These are phyloP conservation scores for Silybum marianum DNA, from an alignment of 129 eudicot genomes.

Conservation along the genomic window DNA sequence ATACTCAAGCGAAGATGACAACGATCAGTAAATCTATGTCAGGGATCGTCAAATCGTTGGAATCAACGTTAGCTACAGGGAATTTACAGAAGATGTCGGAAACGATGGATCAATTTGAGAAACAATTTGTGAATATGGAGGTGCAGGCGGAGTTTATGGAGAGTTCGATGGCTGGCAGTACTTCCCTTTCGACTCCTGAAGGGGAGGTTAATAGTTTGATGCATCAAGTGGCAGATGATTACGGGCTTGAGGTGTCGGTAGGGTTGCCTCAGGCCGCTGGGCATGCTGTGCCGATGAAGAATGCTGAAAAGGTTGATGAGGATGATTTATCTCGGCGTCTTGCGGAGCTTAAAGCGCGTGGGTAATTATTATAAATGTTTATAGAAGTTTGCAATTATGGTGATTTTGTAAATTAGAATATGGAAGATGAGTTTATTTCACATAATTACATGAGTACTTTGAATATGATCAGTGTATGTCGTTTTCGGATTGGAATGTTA, in stretches of 20 bases:
- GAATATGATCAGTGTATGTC: not conserved
- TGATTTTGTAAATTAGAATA: not conserved
- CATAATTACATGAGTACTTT: not conserved
- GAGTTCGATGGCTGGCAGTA: not conserved
- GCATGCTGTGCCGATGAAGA: not conserved
- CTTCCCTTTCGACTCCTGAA: not conserved
- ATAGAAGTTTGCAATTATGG: not conserved
- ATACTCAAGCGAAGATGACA: slow-evolving; percentile 74
- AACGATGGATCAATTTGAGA: not conserved
- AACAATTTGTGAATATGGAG: not conserved
- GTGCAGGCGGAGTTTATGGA: not conserved
- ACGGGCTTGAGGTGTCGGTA: not conserved
- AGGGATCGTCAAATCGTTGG: slow-evolving; percentile 32
- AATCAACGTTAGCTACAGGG: not conserved
- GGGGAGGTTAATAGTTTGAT: not conserved
- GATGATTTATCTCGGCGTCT: not conserved
- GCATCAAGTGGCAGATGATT: not conserved
- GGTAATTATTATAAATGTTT: not conserved
- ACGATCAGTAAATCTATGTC: slow-evolving; percentile 58
- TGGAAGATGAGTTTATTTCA: not conserved
- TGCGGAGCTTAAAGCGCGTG: not conserved
- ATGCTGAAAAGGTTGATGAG: not conserved
- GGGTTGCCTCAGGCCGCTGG: not conserved
- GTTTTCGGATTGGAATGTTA: not conserved
- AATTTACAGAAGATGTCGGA: not conserved